Base-by-base conservation (phyloP, 2,329 filamentous ascomycete species). In the Fusarium avenaceum region DNA sequence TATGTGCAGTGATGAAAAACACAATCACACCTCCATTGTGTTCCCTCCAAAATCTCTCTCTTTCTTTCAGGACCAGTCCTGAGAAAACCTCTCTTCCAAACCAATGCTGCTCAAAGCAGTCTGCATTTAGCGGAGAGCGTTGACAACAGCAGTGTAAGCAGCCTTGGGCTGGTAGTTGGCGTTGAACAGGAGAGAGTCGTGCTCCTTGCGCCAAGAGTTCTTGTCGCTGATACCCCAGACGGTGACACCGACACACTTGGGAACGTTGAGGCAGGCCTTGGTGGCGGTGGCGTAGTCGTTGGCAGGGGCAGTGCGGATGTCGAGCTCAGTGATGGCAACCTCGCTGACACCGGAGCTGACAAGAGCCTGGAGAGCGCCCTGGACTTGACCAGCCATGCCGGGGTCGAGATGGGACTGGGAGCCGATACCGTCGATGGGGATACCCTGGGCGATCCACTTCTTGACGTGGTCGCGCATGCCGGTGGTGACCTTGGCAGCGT, bases 241-340 rank as follows among this genome's bases (percentile, higher is more conserved):
- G 1, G 89, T 91, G 65, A 92, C 86, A 51, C 89, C 88, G 7
- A 90, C 83, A 73, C 89, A 92, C 75, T 88, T 86, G 9, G 80
- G 66, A 50, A 88, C 80, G 28, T 83, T 79, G 30, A 90, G 75
- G 71, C 90, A 92, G 19, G 86, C 89, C 49, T 86, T 82, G 65
- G 83, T 82, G 26, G 87, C 83, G 35, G 84, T 82, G n/a, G 83
- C 77, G 73, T 90, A 92, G 76, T 91, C 89, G 30, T 79, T 77
- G 9, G 83, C 69, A 10, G 84, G 80, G 13, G 87, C 87, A 32
- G 81, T 80, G 58, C 84, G 84, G 73, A 93, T 91, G 73, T 93
- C 90, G 30, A 91, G 82, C 79, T 91, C 89, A 3, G 89, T 91
- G 56, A 91, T 82, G 9, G 89, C 89, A 24, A 90, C 84, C 74